These are phyloP conservation scores for Tanozyma kutaoensis DNA, from an alignment of 805 yeast species.

Conservation along the genomic window DNA sequence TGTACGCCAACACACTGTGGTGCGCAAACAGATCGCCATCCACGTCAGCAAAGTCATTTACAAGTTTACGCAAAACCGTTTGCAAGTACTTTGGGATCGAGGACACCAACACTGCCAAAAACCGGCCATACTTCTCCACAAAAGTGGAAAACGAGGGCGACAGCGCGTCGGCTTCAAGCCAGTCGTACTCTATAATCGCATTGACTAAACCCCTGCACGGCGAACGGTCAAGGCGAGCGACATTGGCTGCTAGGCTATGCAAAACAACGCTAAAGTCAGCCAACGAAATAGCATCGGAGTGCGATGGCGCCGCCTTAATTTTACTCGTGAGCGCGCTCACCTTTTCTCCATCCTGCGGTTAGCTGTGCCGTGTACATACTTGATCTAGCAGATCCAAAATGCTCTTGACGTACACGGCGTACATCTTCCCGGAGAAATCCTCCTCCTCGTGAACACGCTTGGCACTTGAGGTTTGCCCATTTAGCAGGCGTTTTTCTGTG, in stretches of 20 bases:
- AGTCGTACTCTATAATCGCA: constrained; percentile 48
- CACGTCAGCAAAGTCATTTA: constrained; percentile 38
- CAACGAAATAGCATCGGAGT: constrained; percentile 40
- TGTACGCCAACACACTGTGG: too few species aligned
- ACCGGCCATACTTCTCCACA: constrained; percentile 48
- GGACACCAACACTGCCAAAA: constrained; percentile 66
- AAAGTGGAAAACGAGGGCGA: constrained; percentile 14
- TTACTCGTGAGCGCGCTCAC: constrained; percentile 49
- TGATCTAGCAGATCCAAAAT: constrained; percentile 61
- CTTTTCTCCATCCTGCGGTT: neutral
- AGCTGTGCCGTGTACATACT: constrained; percentile 13
- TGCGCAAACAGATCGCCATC: too few species aligned
- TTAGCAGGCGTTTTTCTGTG: constrained; percentile 9
- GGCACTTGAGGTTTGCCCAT: constrained; percentile 8
- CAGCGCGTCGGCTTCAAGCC: constrained; percentile 40
- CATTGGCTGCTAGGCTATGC: constrained; percentile 45
- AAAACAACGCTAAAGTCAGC: constrained; percentile 43
- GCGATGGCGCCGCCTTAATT: constrained; percentile 36
- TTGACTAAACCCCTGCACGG: constrained; percentile 39
- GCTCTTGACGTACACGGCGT: constrained; percentile 37
- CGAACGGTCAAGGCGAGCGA: constrained; percentile 52
- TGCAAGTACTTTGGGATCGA: constrained; percentile 84
- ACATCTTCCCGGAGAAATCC: constrained; percentile 24
- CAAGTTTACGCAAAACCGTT: constrained; percentile 62
- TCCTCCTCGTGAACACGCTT: constrained; percentile 5